These are phyloP conservation scores for Leccinum cinnamomeum DNA, from an alignment of 1,284 basidiomycete genomes.

Conservation along the genomic window DNA sequence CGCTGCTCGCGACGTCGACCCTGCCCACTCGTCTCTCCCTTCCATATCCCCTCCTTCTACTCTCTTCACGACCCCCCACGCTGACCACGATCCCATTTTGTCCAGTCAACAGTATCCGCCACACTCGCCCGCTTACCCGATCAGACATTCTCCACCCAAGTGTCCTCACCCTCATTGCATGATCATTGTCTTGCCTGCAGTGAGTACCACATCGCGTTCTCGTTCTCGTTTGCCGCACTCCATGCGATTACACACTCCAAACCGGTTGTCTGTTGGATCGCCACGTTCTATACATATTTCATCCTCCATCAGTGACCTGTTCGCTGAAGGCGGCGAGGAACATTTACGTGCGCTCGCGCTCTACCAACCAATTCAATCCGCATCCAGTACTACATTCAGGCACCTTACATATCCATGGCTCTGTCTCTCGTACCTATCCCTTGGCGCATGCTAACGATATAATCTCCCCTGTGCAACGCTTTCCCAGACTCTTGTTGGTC, in stretches of 20 bases:
- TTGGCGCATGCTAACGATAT: constrained; percentile 21
- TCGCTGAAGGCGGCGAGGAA: constrained; percentile 6
- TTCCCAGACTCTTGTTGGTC: constrained; percentile 45
- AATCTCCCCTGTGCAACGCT: constrained; percentile 15
- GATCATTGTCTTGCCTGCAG: constrained; percentile 21
- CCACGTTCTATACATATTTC: constrained; percentile 17
- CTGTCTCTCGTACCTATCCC: constrained; percentile 6
- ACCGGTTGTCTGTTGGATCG: background rate
- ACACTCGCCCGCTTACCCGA: constrained; percentile 24
- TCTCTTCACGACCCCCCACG: constrained; percentile 50
- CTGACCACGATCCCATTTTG: constrained; percentile 47
- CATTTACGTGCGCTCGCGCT: background rate
- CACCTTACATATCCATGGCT: constrained; percentile 17
- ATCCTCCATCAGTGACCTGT: constrained; percentile 11
- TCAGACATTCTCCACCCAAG: constrained; percentile 23
- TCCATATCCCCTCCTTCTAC: constrained; percentile 32
- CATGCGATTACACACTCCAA: constrained; percentile 6
- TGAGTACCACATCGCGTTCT: constrained; percentile 19
- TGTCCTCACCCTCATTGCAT: constrained; percentile 32
- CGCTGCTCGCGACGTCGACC: constrained; percentile 32
- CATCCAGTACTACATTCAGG: constrained; percentile 2
- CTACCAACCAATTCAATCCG: background rate
- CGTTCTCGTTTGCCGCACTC: constrained; percentile 1
- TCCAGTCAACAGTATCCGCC: constrained; percentile 37
- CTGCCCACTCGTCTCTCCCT: constrained; percentile 26